These are phyloP conservation scores for Coemansia sp. DNA, from an alignment of 192 early-diverging fungal species.

Conservation along the genomic window DNA sequence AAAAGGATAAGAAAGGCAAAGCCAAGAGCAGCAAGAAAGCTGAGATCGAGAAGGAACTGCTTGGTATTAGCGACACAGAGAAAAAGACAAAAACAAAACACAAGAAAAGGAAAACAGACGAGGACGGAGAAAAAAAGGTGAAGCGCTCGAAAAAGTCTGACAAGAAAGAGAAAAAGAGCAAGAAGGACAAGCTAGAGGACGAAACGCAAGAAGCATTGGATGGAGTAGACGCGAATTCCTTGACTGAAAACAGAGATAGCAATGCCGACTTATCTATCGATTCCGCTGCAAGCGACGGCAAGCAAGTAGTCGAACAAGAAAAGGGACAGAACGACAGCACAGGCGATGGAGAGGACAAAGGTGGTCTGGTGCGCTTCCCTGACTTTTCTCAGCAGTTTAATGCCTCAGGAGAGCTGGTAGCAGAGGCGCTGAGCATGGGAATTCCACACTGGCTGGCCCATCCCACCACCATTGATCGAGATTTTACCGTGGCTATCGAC, in stretches of 20 bases:
- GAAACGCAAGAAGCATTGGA: background rate
- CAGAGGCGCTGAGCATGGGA: constrained; percentile 61
- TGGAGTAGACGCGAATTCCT: background rate
- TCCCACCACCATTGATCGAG: constrained; percentile 72
- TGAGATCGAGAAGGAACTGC: background rate
- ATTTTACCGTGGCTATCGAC: constrained; percentile 53
- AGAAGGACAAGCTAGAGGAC: constrained; percentile 12
- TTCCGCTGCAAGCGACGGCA: background rate
- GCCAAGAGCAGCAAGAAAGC: background rate
- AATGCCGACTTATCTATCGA: background rate
- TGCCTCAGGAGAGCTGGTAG: constrained; percentile 21
- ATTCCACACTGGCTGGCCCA: constrained; percentile 89
- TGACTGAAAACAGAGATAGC: background rate
- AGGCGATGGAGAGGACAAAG: background rate
- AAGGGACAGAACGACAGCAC: background rate
- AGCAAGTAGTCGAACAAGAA: background rate
- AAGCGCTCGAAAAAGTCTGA: constrained; percentile 31
- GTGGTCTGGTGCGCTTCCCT: constrained; percentile 49
- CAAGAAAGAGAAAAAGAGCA: constrained; percentile 37
- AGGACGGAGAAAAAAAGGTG: constrained; percentile 14
- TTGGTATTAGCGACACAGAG: constrained; percentile 5
- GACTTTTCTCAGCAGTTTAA: constrained; percentile 47
- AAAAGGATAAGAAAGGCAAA: background rate
- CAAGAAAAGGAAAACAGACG: constrained; percentile 25
- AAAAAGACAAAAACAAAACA: constrained; percentile 20